Base-by-base conservation (phyloP, 2,329 filamentous ascomycete species). In the Parastagonospora nodorum region DNA sequence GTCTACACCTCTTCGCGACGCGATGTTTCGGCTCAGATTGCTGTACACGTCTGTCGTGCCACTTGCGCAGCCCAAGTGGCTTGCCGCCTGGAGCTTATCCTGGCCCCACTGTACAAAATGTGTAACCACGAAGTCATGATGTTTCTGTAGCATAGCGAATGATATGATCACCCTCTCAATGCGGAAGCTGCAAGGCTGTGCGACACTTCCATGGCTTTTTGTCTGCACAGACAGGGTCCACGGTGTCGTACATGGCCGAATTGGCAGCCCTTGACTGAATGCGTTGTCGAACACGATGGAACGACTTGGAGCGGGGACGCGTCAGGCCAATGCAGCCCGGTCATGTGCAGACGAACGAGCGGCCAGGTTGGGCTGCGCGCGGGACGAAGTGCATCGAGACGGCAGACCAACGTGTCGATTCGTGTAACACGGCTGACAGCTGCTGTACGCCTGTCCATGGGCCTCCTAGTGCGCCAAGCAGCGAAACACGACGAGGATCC, bases 61-160 rank as follows among this genome's bases (percentile, higher is more conserved):
- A 45, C 38, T 1, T n/a, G 32, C 42, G 36, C 28, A 38, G 28
- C 45, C 35, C 29, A 44, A 32, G 45, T 48, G 39, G 46, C 50
- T 41, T 49, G 50, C 43, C 45, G 39, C 33, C 33, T 36, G 16
- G 30, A 42, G 35, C 12, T 15, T 28, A 36, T 30, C 51, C 44
- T 42, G 42, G 19, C 50, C 45, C 55, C 42, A 46, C 42, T 67
- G 65, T 68, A 67, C 58, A 63, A 63, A 56, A 60, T 43, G 43
- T 64, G 58, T 62, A 58, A 60, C 36, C 50, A 62, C 45, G 41
- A 50, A 53, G 45, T 45, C 38, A 53, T 42, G 57, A 53, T 27
- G 30, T 42, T 35, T 38, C 27, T 45, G 42, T 45, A 38, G 36
- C 29, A 38, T 46, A 38, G 43, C 36, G 8, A 46, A 38, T 38